Conservation (phyloP, 2,329 filamentous ascomycete genomes). For the Podosphaera aphanis region DNA sequence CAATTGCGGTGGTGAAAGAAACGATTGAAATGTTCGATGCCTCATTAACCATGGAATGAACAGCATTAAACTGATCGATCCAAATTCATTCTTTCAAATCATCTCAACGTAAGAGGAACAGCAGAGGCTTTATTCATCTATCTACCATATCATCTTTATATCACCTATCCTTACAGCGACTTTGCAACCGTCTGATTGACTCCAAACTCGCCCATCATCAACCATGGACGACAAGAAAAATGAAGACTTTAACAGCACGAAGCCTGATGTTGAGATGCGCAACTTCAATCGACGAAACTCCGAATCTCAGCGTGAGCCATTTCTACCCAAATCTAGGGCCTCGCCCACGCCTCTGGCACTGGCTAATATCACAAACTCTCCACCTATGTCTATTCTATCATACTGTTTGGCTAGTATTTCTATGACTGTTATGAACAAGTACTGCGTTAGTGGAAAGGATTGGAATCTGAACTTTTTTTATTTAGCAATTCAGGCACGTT, state of each 20-base stretch:
- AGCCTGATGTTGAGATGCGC: conserved; percentile 23
- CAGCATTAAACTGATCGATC: too few species aligned
- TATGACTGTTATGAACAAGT: conserved; percentile 99
- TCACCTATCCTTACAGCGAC: not conserved
- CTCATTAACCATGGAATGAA: too few species aligned
- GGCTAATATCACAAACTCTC: conserved; percentile 41
- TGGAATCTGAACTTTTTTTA: conserved; percentile 98
- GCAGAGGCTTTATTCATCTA: too few species aligned
- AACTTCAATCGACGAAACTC: conserved; percentile 16
- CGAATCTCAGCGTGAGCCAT: conserved; percentile 18
- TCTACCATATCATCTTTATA: not conserved
- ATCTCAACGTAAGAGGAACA: too few species aligned
- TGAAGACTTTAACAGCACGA: conserved; percentile 51
- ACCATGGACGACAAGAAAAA: conserved; percentile 79
- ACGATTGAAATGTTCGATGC: too few species aligned
- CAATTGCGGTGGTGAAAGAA: too few species aligned
- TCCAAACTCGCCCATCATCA: conserved; percentile 5
- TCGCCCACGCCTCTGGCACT: conserved; percentile 7
- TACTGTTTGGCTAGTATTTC: conserved; percentile 94
- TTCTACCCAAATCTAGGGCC: conserved; percentile 17
- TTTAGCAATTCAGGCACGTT: conserved; percentile 65
- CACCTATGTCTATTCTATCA: conserved; percentile 55
- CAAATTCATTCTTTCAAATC: too few species aligned
- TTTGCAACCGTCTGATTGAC: not conserved
- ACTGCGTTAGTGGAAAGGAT: conserved; percentile 67